These are phyloP conservation scores for Leccinellum rugosiceps DNA, from an alignment of 768 basidiomycete species.

Conservation along the genomic window DNA sequence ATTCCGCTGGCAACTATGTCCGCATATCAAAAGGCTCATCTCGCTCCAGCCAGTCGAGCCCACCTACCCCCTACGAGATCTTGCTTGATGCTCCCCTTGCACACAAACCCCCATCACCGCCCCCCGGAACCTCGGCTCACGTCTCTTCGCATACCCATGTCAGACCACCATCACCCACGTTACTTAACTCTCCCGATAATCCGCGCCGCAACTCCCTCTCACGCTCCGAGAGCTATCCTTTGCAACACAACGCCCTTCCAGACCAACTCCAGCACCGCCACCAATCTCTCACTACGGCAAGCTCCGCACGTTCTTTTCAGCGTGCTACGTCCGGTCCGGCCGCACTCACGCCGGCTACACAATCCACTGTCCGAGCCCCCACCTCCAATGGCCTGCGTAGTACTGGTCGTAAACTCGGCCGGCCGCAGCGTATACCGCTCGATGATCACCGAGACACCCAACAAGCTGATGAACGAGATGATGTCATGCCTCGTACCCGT, in stretches of 20 bases:
- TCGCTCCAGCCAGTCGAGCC: conserved; percentile 35
- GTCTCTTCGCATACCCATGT: conserved; percentile 16
- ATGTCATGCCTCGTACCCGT: conserved; percentile 27
- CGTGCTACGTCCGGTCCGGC: conserved; percentile 65
- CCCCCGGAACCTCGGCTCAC: conserved; percentile 18
- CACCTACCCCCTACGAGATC: conserved; percentile 40
- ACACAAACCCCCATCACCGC: conserved; percentile 26
- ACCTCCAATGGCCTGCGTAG: conserved; percentile 33
- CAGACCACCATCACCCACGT: conserved; percentile 34
- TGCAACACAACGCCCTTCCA: conserved; percentile 33
- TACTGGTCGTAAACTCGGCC: conserved; percentile 32
- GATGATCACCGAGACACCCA: conserved; percentile 34
- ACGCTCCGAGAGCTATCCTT: conserved; percentile 63
- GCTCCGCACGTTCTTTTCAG: conserved; percentile 52
- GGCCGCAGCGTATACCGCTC: conserved; percentile 37
- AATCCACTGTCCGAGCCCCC: conserved; percentile 28
- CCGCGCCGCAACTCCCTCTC: conserved; percentile 51
- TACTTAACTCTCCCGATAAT: conserved; percentile 38
- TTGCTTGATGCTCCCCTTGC: conserved; percentile 24
- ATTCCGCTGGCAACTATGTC: conserved; percentile 44
- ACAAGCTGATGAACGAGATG: conserved; percentile 33
- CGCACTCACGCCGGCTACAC: conserved; percentile 29
- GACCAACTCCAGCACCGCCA: conserved; percentile 30
- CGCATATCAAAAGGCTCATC: conserved; percentile 44
- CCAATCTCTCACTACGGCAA: conserved; percentile 22